Conservation (phyloP, 352 stramenopile genomes). For the Pythium volutum region DNA sequence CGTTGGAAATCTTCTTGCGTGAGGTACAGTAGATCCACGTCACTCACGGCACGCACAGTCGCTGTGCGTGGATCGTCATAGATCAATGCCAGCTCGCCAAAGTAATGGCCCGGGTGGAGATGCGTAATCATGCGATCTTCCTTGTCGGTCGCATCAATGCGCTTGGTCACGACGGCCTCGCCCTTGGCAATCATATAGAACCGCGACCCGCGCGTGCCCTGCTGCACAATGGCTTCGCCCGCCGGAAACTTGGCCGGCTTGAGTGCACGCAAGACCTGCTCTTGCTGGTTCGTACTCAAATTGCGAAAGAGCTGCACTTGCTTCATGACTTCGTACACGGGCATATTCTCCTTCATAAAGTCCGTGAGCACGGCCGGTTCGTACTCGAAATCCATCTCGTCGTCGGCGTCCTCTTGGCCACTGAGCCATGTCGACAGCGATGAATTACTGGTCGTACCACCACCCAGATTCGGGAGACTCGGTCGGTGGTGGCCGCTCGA, state of each 20-base stretch:
- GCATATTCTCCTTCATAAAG: slow-evolving; percentile 82
- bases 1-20: slow-evolving; percentile 87
- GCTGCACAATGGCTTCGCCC: slow-evolving; percentile 81
- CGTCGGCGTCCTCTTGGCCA: slow-evolving; percentile 56
- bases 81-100: slow-evolving; percentile 91
- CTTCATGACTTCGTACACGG: slow-evolving; percentile 86
- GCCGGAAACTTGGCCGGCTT: slow-evolving; percentile 85
- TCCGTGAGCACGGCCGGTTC: slow-evolving; percentile 53
- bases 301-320: slow-evolving; percentile 87
- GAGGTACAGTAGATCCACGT: slow-evolving; percentile 81
- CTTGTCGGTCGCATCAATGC: slow-evolving; percentile 35
- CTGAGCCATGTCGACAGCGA: slow-evolving; percentile 66
- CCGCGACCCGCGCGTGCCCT: slow-evolving; percentile 76
- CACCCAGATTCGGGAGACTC: slow-evolving; percentile 31
- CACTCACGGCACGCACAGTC: slow-evolving; percentile 70
- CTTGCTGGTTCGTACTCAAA: slow-evolving; percentile 83
- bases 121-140: slow-evolving; percentile 87
- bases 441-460: slow-evolving; percentile 36
- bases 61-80: slow-evolving; percentile 88
- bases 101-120: slow-evolving; percentile 90
- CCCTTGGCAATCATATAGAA: slow-evolving; percentile 92
- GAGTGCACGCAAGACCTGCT: slow-evolving; percentile 81
- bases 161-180: slow-evolving; percentile 85
- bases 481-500: slow-evolving; percentile 14
- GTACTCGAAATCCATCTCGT: slow-evolving; percentile 63